Percentiles rank a stretch among this genome's conserved stretches.
phyloP scores from a whole-genome alignment of 306 rosid genomes.

The Acacia crassicarpa region DNA sequence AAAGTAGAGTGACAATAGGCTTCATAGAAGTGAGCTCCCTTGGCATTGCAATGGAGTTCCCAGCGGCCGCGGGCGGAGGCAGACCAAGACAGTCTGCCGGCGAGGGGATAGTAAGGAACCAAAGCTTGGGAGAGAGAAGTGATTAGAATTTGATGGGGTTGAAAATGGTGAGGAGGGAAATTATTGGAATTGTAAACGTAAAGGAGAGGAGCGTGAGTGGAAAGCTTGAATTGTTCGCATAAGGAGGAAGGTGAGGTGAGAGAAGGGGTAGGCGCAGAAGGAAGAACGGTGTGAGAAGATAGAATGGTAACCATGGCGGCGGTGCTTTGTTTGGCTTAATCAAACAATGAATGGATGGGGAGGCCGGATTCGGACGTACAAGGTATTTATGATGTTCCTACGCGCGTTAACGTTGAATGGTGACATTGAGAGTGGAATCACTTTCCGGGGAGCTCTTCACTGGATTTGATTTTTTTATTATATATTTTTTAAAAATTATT shows the following conservation, averaged over 20 bases:
- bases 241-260: neutral
- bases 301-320: neutral
- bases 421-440: too few species aligned
- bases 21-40: constrained; percentile 32
- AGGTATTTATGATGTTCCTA: too few species aligned
- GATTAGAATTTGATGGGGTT: neutral
- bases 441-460: too few species aligned
- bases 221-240: neutral
- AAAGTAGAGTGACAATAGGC: constrained; percentile 20
- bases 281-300: neutral
- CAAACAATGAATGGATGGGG: too few species aligned
- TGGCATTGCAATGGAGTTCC: constrained; percentile 39
- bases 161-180: neutral
- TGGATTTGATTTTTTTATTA: too few species aligned
- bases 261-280: neutral
- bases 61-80: neutral
- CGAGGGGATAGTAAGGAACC: constrained; percentile 40
- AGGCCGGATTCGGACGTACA: too few species aligned
- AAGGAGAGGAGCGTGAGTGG: constrained; percentile 23
- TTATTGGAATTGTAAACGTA: constrained; percentile 32
- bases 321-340: neutral
- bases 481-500: too few species aligned
- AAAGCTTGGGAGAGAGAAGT: constrained; percentile 32
- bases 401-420: too few species aligned
- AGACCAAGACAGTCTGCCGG: constrained; percentile 36